Evolutionary conservation across 2,329 filamentous ascomycete species (phyloP), one percentile per base, ranked within the genome.

Genomic region (Penicillium sp.): DNA sequence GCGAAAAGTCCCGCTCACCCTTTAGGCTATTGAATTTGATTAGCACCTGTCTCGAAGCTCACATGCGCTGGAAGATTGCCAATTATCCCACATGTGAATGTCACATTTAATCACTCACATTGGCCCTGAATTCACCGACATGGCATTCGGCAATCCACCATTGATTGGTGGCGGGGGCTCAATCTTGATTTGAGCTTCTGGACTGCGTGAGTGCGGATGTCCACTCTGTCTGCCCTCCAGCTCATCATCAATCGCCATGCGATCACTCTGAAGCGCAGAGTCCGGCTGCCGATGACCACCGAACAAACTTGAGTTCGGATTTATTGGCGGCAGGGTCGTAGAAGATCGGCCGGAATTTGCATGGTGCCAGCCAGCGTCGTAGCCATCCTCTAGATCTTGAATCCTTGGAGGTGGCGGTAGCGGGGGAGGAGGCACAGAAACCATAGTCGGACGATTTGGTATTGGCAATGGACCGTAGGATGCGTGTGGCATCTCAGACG

Each of bases 391-490:
- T 47, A 78, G 64, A 43, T 77, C 74, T 48, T 70, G 68, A 42
- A 82, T 73, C 56, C 70, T 71, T 35, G 79, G 76, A 41, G 80
- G 80, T 51, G 80, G 80, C 51, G 80, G 80, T 52, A 84, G 69
- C 33, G 79, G 78, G 18, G 18, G 18, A 47, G 80, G 80, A 41
- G 80, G 80, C 34, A 70, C 68, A 29, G 60, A 57, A 33, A 63
- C 56, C 41, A 65, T 59, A 36, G 54, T 56, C 54, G 73, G 70
- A 42, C 72, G 69, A 55, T 74, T 71, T 33, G 77, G 77, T 57
- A 84, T 82, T 43, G 78, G 69, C 76, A 84, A 78, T 49, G 77
- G 74, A 45, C 71, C 71, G 45, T 69, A 67, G 28, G 69, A 61
- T 31, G 66, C 55, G 33, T 60, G 59, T 43, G 65, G 54, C 39